phyloP scores from a whole-genome alignment of 192 early-diverging fungal species.

The Backusella liffmaniae region DNA sequence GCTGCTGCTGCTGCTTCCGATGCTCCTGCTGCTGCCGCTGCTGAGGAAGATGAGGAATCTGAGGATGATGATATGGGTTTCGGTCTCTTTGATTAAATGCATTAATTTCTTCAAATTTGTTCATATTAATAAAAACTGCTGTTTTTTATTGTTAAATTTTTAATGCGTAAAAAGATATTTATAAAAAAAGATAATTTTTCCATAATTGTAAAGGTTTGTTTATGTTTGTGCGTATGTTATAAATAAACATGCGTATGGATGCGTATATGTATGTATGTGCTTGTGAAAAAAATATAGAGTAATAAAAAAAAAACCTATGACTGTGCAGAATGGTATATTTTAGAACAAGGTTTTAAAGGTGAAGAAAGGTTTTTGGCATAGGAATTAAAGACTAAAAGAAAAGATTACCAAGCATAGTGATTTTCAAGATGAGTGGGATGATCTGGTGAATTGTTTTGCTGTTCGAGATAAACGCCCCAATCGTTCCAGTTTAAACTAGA shows the following conservation, averaged over 20 bases:
- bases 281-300: neutral
- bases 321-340: neutral
- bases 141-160: neutral
- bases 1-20: conserved; percentile 5
- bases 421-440: neutral
- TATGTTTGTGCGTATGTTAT: neutral
- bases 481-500: conserved; percentile 27
- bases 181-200: neutral
- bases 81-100: conserved; percentile 33
- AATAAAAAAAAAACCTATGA: neutral
- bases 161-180: neutral
- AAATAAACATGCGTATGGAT: neutral
- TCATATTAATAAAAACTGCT: neutral
- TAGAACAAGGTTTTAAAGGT: neutral
- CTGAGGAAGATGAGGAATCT: conserved; percentile 11
- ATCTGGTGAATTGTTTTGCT: conserved; percentile 17
- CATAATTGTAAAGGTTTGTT: neutral
- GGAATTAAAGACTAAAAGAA: neutral
- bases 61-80: conserved; percentile 33
- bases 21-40: conserved; percentile 10
- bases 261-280: neutral
- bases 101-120: neutral
- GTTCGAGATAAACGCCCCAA: conserved; percentile 28
- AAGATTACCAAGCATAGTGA: neutral
- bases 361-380: neutral